These are phyloP conservation scores for Pyrenophora teres DNA, from an alignment of 2,329 filamentous ascomycete genomes.

Conservation along the genomic window DNA sequence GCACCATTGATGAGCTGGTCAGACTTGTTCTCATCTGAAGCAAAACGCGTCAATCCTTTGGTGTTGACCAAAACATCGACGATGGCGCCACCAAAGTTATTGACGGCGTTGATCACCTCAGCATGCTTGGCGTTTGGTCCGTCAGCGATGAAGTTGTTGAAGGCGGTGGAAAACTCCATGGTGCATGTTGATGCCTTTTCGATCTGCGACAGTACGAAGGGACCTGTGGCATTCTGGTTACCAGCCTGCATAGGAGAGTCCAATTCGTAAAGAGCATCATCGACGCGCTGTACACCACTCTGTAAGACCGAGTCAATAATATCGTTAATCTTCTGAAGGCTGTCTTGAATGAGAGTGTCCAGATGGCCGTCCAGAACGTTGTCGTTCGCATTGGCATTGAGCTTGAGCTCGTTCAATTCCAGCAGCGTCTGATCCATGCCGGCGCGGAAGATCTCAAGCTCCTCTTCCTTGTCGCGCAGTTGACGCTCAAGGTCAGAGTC, in stretches of 20 bases:
- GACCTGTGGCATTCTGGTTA: constrained; percentile 95
- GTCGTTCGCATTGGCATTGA: constrained; percentile 67
- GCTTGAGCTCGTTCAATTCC: constrained; percentile 85
- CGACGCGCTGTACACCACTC: constrained; percentile 87
- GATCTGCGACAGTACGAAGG: constrained; percentile 94
- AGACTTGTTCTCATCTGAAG: constrained; percentile 92
- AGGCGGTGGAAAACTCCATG: constrained; percentile 96
- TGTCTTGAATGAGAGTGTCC: constrained; percentile 83
- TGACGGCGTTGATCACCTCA: constrained; percentile 91
- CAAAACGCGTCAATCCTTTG: constrained; percentile 90
- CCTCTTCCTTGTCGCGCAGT: constrained; percentile 92
- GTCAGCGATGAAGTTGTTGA: constrained; percentile 98
- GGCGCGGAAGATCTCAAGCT: constrained; percentile 96
- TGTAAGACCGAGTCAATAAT: constrained; percentile 97
- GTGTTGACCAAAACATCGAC: constrained; percentile 95
- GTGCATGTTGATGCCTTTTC: constrained; percentile 94
- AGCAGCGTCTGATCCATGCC: constrained; percentile 96
- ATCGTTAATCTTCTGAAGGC: constrained; percentile 91
- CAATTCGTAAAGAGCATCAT: constrained; percentile 94
- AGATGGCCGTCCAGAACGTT: constrained; percentile 86
- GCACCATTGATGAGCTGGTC: constrained; percentile 83
- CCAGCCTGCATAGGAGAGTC: constrained; percentile 98
- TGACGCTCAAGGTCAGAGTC: constrained; percentile 83
- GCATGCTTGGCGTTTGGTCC: constrained; percentile 87
- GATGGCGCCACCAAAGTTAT: constrained; percentile 85